These are phyloP conservation scores for Naganishia kalamii DNA, from an alignment of 768 basidiomycete genomes.

Conservation along the genomic window DNA sequence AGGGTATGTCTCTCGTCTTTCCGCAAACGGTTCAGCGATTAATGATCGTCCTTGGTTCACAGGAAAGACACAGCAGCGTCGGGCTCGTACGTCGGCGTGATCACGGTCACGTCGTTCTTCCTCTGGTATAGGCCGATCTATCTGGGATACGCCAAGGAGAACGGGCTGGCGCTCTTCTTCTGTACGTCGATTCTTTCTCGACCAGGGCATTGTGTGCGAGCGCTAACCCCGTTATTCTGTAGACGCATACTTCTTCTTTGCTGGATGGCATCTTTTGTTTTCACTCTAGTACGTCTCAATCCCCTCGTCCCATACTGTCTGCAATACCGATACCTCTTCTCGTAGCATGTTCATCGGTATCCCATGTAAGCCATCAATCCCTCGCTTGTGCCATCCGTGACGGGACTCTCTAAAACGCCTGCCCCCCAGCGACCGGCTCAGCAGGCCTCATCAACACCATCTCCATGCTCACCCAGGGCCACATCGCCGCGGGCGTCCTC, in stretches of 20 bases:
- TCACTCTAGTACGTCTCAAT: conserved; percentile 62
- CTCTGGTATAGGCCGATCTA: conserved; percentile 97
- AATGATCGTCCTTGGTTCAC: not conserved
- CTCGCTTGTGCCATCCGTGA: no score
- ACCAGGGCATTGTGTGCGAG: not conserved
- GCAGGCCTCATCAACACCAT: conserved; percentile 93
- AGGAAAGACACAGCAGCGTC: conserved; percentile 42
- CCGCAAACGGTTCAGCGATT: not conserved
- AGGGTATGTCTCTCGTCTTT: conserved; percentile 28
- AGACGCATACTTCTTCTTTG: conserved; percentile 97
- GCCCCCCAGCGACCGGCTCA: conserved; percentile 62
- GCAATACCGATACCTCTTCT: not conserved
- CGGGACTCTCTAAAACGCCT: no score
- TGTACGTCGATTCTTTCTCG: conserved; percentile 28
- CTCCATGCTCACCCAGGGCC: conserved; percentile 63
- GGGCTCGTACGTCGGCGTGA: conserved; percentile 62
- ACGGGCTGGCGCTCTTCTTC: conserved; percentile 46
- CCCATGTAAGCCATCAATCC: conserved; percentile 54
- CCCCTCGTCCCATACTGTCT: not conserved
- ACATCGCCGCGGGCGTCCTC: conserved; percentile 73
- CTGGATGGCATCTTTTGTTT: conserved; percentile 88
- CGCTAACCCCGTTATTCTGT: not conserved
- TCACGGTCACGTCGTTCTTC: conserved; percentile 72
- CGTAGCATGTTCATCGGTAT: conserved; percentile 78
- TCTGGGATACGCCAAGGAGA: conserved; percentile 93